Evolutionary conservation across 2,329 filamentous ascomycete genomes (phyloP).

Genomic region (Didymella glomerata): DNA sequence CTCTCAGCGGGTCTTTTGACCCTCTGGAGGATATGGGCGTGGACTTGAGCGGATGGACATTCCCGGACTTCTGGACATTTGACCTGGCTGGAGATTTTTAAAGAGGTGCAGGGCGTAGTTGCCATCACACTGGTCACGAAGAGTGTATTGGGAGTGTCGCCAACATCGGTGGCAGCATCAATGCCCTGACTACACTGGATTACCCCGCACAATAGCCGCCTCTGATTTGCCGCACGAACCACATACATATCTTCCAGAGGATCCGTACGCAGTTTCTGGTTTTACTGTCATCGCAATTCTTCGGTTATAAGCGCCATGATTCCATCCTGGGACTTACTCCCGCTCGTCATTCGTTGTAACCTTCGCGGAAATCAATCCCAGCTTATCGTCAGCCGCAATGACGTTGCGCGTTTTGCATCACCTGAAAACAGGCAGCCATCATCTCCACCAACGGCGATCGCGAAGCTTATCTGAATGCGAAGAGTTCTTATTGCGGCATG

Average conservation of each 20-base stretch:
- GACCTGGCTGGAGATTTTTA: slow-evolving; percentile 44
- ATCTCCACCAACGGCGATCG: not conserved
- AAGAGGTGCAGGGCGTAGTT: not conserved
- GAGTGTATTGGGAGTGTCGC: not conserved
- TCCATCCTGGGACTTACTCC: not conserved
- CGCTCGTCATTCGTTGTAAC: not conserved
- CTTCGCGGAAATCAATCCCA: not conserved
- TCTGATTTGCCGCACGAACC: not conserved
- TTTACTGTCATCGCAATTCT: not conserved
- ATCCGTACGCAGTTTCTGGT: not conserved
- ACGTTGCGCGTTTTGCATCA: not conserved
- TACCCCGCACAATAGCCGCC: no score
- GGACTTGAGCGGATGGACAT: slow-evolving; percentile 43
- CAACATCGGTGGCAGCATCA: not conserved
- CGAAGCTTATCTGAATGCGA: not conserved
- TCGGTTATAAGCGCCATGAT: not conserved
- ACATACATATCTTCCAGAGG: not conserved
- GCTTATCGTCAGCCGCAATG: slow-evolving; percentile 15
- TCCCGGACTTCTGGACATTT: slow-evolving; percentile 49
- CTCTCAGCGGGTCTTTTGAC: slow-evolving; percentile 29
- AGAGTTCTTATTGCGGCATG: not conserved
- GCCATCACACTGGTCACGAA: not conserved
- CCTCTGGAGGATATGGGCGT: slow-evolving; percentile 40
- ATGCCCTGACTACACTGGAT: not conserved
- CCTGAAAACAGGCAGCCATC: not conserved